Evolutionary conservation across 768 basidiomycete species (phyloP), one percentile per base, ranked within the genome.

Genomic region (Phlebiopsis gigantea): DNA sequence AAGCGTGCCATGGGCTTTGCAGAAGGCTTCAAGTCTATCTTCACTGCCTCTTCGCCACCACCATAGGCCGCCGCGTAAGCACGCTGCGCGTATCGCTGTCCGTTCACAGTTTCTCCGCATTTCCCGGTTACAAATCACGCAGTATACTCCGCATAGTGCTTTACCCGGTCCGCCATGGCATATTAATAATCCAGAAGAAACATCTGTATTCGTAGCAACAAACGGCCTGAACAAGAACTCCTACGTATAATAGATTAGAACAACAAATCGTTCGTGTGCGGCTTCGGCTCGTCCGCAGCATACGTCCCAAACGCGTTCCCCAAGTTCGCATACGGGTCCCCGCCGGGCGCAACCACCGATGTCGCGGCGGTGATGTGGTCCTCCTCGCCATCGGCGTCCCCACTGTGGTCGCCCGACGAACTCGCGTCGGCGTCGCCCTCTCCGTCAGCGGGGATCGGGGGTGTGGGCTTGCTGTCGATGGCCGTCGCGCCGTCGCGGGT

Each of bases 251-350:
- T 45, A 54, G 17, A 45, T 61, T 49, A 87, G 66, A 88, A 81
- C 66, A 93, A 73, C 59, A 90, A 69, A 70, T 90, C 88, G 60
- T 90, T 85, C 68, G 22, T 66, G 69, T 73, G 87, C 76, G 50
- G 89, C 85, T 53, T 77, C 45, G 92, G 91, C 65, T 82, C 78
- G 69, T 94, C 90, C 24, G 82, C 84, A 42, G 81, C 55, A 64
- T 90, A 89, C 61, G 79, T 82, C 17, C 84, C 84, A 64, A 93
- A 91, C 49, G 88, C 89, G 39, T 82, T 79, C 62, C 79, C 88
- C 53, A 97, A 71, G 59, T 87, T 87, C 5, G 90, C 91, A 68
- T 97, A 97, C 22, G 92, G 92, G 71, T 95, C 92, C 9, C 57
- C 17, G 57, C 63, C 41, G 58, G 28, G 34, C 17, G 24, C 39